Evolutionary conservation across 306 rosid genomes (phyloP), one percentile per base, ranked within the genome.

Genomic region (Elaeagnus macrophylla): DNA sequence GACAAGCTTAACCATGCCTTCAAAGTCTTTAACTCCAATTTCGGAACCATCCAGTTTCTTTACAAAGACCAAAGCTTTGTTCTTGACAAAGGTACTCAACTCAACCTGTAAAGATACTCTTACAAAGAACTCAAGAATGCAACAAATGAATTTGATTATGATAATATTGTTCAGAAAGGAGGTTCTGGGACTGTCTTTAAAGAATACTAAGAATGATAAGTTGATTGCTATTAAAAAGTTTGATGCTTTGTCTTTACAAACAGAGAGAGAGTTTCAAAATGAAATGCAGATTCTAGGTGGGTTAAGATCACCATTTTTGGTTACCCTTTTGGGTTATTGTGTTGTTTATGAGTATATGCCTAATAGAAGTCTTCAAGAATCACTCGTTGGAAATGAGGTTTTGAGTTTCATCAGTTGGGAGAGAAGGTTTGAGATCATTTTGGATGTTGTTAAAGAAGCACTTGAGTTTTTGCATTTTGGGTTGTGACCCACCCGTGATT

Each of bases 241-340:
- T 44, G 91, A 86, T 60, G 49, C 94, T 5, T 17, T 78, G 64
- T 79, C 85, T 67, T 56, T 78, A 72, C 94, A 91, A 69, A 47
- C 79, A 18, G 95, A 91, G 70, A 62, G 83, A 62, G 97, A 91
- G 89, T 91, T 91, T 76, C 94, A 86, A 54, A 91, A 84, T 56
- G 97, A 91, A 82, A 56, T 91, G 70, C 94, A 76, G 85, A 82
- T 86, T 74, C 91, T 91, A 55, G 95, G 95, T 57, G 95, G 95
- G 54, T 69, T 91, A 45, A 81, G 82, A 67, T 90, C 97, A 43
- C 93, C 91, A 1, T 91, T 86, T 36, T 19, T 91, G 59, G 91
- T 86, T 54, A 74, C 83, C 72, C 95, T 91, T 64, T 69, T 86
- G 80, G 97, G 97, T 1, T 91, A 79, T 15, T 91, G 91, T 68